These are phyloP conservation scores for Lecanicillium sp. DNA, from an alignment of 2,329 filamentous ascomycete species.

Conservation along the genomic window DNA sequence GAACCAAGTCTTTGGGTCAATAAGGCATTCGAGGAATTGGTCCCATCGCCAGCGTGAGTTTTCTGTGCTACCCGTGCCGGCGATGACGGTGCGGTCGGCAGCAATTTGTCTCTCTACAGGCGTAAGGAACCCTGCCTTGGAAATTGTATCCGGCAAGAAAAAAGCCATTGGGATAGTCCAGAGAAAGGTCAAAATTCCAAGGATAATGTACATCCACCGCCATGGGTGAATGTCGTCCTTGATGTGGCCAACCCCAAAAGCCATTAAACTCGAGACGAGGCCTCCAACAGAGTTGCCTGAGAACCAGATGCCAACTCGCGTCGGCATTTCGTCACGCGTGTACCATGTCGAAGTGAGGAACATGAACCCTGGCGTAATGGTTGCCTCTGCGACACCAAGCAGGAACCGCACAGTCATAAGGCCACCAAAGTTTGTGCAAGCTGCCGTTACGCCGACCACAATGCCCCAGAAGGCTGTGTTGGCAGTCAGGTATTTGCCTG, in stretches of 20 bases:
- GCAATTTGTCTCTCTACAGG: slow-evolving; percentile 42
- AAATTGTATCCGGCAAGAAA: slow-evolving; percentile 44
- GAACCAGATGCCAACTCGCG: slow-evolving; percentile 48
- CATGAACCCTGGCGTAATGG: slow-evolving; percentile 46
- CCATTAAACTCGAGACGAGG: slow-evolving; percentile 38
- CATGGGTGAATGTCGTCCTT: slow-evolving; percentile 36
- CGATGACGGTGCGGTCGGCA: slow-evolving; percentile 34
- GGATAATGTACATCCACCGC: slow-evolving; percentile 50
- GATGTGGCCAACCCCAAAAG: slow-evolving; percentile 49
- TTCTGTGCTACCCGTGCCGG: slow-evolving; percentile 43
- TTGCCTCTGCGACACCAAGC: slow-evolving; percentile 46
- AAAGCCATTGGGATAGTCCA: slow-evolving; percentile 40
- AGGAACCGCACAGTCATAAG: slow-evolving; percentile 44
- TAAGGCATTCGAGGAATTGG: slow-evolving; percentile 44
- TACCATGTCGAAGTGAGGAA: slow-evolving; percentile 49
- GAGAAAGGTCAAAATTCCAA: slow-evolving; percentile 41
- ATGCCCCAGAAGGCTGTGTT: slow-evolving; percentile 44
- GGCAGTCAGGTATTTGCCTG: slow-evolving; percentile 36
- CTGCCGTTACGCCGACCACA: slow-evolving; percentile 34
- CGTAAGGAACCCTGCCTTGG: slow-evolving; percentile 48
- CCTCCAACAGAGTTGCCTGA: slow-evolving; percentile 41
- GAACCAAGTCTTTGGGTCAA: slow-evolving; percentile 53
- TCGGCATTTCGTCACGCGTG: slow-evolving; percentile 46
- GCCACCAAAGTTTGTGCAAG: slow-evolving; percentile 38
- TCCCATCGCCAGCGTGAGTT: slow-evolving; percentile 39